Evolutionary conservation across 306 rosid genomes (phyloP).

Genomic region (Gastrolobium villosum): DNA sequence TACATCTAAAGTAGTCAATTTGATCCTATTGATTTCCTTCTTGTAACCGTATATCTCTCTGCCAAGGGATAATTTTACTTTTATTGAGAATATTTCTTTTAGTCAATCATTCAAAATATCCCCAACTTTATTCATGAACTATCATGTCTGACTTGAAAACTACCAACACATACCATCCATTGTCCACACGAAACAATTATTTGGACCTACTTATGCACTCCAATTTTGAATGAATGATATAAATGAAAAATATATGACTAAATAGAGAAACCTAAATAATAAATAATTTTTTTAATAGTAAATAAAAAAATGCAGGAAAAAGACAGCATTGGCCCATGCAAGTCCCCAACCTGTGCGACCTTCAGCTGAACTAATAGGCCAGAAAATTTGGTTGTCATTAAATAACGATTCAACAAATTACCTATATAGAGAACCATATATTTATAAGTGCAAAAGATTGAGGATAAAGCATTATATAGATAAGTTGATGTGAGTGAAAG

Average conservation of each 20-base stretch:
- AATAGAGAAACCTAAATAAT: background rate
- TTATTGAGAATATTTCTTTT: conserved; percentile 48
- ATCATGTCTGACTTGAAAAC: conserved; percentile 67
- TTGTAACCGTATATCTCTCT: conserved; percentile 46
- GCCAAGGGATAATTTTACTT: conserved; percentile 41
- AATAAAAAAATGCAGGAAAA: conserved; percentile 20
- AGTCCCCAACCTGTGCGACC: conserved; percentile 52
- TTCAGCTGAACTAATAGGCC: conserved; percentile 42
- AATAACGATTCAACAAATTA: conserved; percentile 36
- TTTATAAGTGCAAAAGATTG: background rate
- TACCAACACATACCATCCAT: conserved; percentile 54
- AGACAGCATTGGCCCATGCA: conserved; percentile 52
- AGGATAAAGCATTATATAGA: background rate
- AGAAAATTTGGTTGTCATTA: conserved; percentile 31
- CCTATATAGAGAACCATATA: conserved; percentile 21
- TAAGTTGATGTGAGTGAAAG: conserved; percentile 45
- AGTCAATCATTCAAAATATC: conserved; percentile 57
- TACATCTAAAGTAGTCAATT: no score
- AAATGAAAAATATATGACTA: conserved; percentile 28
- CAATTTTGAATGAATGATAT: conserved; percentile 23
- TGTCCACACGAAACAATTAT: conserved; percentile 59
- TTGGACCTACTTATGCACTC: conserved; percentile 48
- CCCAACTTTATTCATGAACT: conserved; percentile 63
- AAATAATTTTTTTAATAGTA: background rate
- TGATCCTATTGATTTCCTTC: conserved; percentile 40